Evolutionary conservation across 176 grass and related monocot genomes (phyloP), one percentile per base, ranked within the genome.

Genomic region (Triticum timopheevii): DNA sequence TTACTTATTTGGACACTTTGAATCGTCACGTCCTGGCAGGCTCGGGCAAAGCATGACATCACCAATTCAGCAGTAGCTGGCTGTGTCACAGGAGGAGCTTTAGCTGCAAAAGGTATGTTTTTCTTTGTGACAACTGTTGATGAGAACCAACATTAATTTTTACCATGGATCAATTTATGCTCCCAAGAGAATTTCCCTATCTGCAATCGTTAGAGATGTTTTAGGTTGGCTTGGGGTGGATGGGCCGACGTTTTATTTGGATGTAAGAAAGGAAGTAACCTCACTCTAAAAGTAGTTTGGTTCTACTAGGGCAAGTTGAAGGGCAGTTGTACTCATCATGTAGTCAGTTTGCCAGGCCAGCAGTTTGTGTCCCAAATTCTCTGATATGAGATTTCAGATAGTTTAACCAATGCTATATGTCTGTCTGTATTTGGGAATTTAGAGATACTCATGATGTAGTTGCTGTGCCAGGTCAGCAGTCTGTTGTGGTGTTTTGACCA

Each of bases 1-100:
- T 38, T 67, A 47, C 74, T 80, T 80, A 70, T 44, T 71, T 83
- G n/a, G 40, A 47, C 5, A 47, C 7, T 84, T 25, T 11, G 38
- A 65, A n/a, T 89, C 59, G 47, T 64, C 56, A n/a, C 82, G 78
- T n/a, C 34, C 28, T 69, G 83, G 17, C 73, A 98, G 97, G 90
- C 87, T 85, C 81, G 94, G 69, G 97, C 94, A 69, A 98, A 92
- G 84, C 97, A 98, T 94, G 94, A 98, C 42, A 92, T 88, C 33
- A 94, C 92, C 84, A 98, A 98, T 82, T 91, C 93, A 24, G 93
- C 93, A 0, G 79, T 92, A 70, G 96, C 96, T 89, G 93, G 93
- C 69, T 98, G 96, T 83, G 92, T 91, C 76, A 96, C 97, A 30
- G 97, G 97, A 88, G 97, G 94, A 39, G 65, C 82, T 88, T 80